Percentiles rank a stretch among this genome's conserved stretches.
phyloP scores from a whole-genome alignment of 306 rosid species.

The Sicyos edulis region DNA sequence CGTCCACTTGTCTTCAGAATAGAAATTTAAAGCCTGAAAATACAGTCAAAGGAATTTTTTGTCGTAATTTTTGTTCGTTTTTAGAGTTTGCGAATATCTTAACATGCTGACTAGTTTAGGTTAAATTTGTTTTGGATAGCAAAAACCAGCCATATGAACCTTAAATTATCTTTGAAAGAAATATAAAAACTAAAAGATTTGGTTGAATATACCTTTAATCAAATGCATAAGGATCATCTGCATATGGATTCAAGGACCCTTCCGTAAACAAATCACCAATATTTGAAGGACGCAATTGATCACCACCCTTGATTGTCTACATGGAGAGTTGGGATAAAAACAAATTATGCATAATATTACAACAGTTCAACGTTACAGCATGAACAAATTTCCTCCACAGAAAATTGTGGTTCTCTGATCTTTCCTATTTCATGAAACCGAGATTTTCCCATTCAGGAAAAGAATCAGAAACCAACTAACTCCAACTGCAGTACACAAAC shows the following conservation, averaged over 20 bases:
- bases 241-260: constrained; percentile 95
- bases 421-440: background rate
- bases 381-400: background rate
- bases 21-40: background rate
- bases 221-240: constrained; percentile 95
- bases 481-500: constrained; percentile 2
- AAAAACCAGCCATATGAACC: background rate
- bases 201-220: constrained; percentile 60
- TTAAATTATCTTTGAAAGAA: constrained; percentile 1
- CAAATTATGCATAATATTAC: background rate
- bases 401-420: background rate
- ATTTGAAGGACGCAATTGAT: constrained; percentile 55
- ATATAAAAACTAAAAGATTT: background rate
- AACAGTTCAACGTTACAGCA: background rate
- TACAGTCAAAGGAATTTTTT: constrained; percentile 1
- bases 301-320: constrained; percentile 53
- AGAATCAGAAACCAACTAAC: constrained; percentile 7
- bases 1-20: background rate
- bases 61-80: background rate
- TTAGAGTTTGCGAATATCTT: background rate
- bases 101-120: background rate
- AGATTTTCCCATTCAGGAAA: background rate
- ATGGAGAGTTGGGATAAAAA: constrained; percentile 1
- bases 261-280: constrained; percentile 91
- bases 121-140: background rate